A percentile compares a stretch with the other conserved stretches of the same genome.
These are phyloP conservation scores for Microbotryomycetes sp. DNA, from an alignment of 1,284 basidiomycete species.

Conservation along the genomic window DNA sequence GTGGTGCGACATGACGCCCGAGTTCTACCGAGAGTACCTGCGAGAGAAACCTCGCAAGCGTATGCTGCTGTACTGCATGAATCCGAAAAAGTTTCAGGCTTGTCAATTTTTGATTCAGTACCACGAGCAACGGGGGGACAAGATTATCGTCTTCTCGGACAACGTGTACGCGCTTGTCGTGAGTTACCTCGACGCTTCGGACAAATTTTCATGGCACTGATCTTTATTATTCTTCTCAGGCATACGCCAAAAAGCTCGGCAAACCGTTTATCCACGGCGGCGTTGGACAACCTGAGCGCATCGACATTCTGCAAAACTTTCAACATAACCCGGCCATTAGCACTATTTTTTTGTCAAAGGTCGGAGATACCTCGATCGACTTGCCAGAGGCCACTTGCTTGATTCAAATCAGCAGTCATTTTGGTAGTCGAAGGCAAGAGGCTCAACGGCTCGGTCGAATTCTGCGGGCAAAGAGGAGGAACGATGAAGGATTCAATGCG, in stretches of 20 bases:
- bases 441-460: constrained; percentile 94
- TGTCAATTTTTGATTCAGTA: constrained; percentile 98
- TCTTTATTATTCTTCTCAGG: constrained; percentile 48
- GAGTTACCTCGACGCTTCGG: constrained; percentile 31
- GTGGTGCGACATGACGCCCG: constrained; percentile 99
- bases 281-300: constrained; percentile 89
- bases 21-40: constrained; percentile 97
- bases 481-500: constrained; percentile 99
- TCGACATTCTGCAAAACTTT: constrained; percentile 91
- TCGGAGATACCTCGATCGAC: constrained; percentile 99
- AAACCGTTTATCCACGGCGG: constrained; percentile 94
- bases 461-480: constrained; percentile 89
- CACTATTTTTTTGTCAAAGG: constrained; percentile 98
- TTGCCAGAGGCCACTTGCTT: constrained; percentile 97
- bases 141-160: constrained; percentile 98
- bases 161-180: constrained; percentile 97
- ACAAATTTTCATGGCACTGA: background rate
- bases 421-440: constrained; percentile 95
- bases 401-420: constrained; percentile 99
- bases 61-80: constrained; percentile 98
- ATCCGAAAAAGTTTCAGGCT: constrained; percentile 98
- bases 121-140: constrained; percentile 95
- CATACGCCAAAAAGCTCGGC: constrained; percentile 87
- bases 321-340: constrained; percentile 94
- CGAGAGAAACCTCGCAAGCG: constrained; percentile 79